phyloP scores from a whole-genome alignment of 2,329 filamentous ascomycete species.

The Aspergillus neoniger region DNA sequence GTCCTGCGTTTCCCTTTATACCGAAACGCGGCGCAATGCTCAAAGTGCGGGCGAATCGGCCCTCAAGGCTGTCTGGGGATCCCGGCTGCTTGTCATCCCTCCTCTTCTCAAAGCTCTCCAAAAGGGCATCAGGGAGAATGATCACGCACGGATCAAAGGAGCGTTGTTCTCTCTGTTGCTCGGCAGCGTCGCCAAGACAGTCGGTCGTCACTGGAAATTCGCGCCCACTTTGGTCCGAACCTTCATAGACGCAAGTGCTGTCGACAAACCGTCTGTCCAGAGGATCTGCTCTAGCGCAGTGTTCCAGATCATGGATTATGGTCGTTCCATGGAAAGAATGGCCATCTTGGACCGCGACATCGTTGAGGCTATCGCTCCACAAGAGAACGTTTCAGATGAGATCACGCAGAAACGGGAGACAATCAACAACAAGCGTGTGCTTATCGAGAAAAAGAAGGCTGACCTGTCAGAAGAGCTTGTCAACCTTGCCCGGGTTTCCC shows the following conservation, averaged over 20 bases:
- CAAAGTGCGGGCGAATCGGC: slow-evolving; percentile 92
- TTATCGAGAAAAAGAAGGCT: slow-evolving; percentile 82
- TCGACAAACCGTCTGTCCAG: slow-evolving; percentile 94
- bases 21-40: slow-evolving; percentile 91
- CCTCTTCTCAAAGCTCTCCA: slow-evolving; percentile 78
- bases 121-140: slow-evolving; percentile 73
- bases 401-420: slow-evolving; percentile 66
- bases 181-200: slow-evolving; percentile 82
- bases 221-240: slow-evolving; percentile 85
- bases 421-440: slow-evolving; percentile 71
- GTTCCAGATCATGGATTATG: slow-evolving; percentile 88
- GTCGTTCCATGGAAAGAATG: slow-evolving; percentile 82
- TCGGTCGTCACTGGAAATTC: slow-evolving; percentile 91
- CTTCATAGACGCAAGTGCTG: slow-evolving; percentile 85
- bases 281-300: slow-evolving; percentile 78
- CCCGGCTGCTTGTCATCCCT: slow-evolving; percentile 84
- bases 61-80: slow-evolving; percentile 85
- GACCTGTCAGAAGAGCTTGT: slow-evolving; percentile 79
- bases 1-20: slow-evolving; percentile 87
- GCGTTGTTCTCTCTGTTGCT: slow-evolving; percentile 88
- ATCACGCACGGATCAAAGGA: slow-evolving; percentile 92
- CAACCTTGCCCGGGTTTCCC: slow-evolving; percentile 72
- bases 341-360: slow-evolving; percentile 74
- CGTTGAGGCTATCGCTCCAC: slow-evolving; percentile 71
- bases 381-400: slow-evolving; percentile 60